These are phyloP conservation scores for Aspergillus neoniger DNA, from an alignment of 2,329 filamentous ascomycete genomes.

Conservation along the genomic window DNA sequence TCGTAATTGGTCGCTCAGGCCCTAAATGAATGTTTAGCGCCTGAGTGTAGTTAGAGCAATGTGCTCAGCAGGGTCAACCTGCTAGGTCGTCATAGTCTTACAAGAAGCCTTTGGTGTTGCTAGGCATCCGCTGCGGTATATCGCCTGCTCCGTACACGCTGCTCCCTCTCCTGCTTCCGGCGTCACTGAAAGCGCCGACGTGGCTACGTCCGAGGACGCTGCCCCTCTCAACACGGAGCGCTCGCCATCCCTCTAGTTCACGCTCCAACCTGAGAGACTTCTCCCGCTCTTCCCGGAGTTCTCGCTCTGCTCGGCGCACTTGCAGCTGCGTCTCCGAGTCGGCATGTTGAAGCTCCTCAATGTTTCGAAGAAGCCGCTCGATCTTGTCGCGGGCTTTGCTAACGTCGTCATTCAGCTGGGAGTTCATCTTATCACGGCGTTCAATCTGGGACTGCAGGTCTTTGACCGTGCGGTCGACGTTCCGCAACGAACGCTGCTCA, in stretches of 20 bases:
- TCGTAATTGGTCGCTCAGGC: slow-evolving; percentile 20
- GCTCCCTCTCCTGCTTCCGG: slow-evolving; percentile 43
- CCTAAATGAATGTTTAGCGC: slow-evolving; percentile 18
- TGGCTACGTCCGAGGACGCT: slow-evolving; percentile 34
- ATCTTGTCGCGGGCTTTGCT: slow-evolving; percentile 84
- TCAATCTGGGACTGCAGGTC: slow-evolving; percentile 91
- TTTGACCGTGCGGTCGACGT: slow-evolving; percentile 90
- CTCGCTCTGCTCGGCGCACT: slow-evolving; percentile 82
- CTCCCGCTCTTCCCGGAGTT: slow-evolving; percentile 85
- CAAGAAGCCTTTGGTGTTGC: slow-evolving; percentile 77
- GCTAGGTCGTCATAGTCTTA: slow-evolving; percentile 38
- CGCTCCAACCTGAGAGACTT: slow-evolving; percentile 79
- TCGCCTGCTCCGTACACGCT: slow-evolving; percentile 48
- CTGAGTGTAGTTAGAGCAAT: slow-evolving; percentile 5
- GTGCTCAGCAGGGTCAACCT: slow-evolving; percentile 22
- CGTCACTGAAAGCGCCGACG: slow-evolving; percentile 41
- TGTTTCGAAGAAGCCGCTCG: slow-evolving; percentile 82
- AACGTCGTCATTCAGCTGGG: slow-evolving; percentile 79
- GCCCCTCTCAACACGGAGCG: slow-evolving; percentile 64
- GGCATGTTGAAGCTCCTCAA: slow-evolving; percentile 88
- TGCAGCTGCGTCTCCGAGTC: slow-evolving; percentile 80
- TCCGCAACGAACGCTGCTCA: slow-evolving; percentile 83
- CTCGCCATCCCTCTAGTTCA: slow-evolving; percentile 81
- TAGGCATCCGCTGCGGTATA: slow-evolving; percentile 67
- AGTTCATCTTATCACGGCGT: slow-evolving; percentile 84